Conservation (phyloP, 2,329 filamentous ascomycete species). For the Epichloe amarillans region DNA sequence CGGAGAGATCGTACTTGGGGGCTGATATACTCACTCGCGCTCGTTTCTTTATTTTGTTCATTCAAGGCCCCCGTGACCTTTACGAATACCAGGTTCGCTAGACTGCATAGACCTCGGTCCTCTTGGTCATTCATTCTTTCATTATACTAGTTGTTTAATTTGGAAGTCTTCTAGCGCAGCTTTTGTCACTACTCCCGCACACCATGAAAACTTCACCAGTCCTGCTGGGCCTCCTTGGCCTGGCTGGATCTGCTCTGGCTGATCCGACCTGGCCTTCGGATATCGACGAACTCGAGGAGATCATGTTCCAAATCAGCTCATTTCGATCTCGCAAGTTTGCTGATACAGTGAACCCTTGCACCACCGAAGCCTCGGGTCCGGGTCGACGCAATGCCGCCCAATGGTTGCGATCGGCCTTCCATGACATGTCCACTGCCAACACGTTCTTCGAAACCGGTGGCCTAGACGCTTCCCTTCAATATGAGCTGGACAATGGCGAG, state of each 20-base stretch:
- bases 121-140: background rate
- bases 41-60: no score
- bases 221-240: slow-evolving; percentile 23
- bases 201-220: slow-evolving; percentile 12
- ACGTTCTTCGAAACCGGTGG: slow-evolving; percentile 34
- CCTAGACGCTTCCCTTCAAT: slow-evolving; percentile 46
- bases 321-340: slow-evolving; percentile 42
- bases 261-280: slow-evolving; percentile 47
- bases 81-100: no score
- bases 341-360: slow-evolving; percentile 42
- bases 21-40: no score
- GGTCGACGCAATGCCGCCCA: slow-evolving; percentile 47
- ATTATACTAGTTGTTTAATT: background rate
- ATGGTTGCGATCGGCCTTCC: slow-evolving; percentile 48
- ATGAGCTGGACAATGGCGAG: slow-evolving; percentile 40
- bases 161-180: background rate
- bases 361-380: slow-evolving; percentile 35
- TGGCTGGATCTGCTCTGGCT: slow-evolving; percentile 22
- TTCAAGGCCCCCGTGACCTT: no score
- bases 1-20: no score
- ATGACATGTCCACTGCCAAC: slow-evolving; percentile 47
- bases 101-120: no score
- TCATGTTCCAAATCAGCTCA: slow-evolving; percentile 45
- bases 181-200: background rate
- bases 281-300: slow-evolving; percentile 49